phyloP scores from a whole-genome alignment of 192 early-diverging fungal genomes.

The Coemansia sp. region DNA sequence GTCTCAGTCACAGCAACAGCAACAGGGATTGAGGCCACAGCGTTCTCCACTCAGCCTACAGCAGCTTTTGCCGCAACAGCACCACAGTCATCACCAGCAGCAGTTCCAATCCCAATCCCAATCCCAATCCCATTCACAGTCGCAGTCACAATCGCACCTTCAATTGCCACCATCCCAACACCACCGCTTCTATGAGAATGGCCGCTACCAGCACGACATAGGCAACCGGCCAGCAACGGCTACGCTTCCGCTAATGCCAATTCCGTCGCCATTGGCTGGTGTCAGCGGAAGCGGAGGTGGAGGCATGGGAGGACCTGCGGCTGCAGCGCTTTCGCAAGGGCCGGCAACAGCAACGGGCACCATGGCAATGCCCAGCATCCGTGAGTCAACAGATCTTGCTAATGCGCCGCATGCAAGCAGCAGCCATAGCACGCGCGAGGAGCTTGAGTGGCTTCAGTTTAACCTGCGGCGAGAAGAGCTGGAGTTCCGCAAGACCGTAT shows the following conservation, averaged over 20 bases:
- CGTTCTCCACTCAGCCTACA: conserved; percentile 6
- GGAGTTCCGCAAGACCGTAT: conserved; percentile 39
- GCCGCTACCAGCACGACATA: conserved; percentile 11
- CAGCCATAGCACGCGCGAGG: conserved; percentile 29
- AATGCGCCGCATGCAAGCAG: background rate
- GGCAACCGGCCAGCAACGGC: conserved; percentile 17
- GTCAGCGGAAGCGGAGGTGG: background rate
- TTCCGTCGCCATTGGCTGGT: conserved; percentile 14
- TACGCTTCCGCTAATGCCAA: conserved; percentile 18
- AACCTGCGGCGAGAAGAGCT: conserved; percentile 49
- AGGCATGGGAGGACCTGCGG: background rate
- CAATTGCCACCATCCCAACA: conserved; percentile 6
- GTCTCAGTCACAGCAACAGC: conserved; percentile 10
- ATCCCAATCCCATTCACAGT: background rate
- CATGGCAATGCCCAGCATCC: conserved; percentile 10
- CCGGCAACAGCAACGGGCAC: background rate
- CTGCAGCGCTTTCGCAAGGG: background rate
- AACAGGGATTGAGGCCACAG: conserved; percentile 1
- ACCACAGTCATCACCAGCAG: conserved; percentile 1
- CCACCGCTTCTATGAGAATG: conserved; percentile 12
- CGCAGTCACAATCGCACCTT: background rate
- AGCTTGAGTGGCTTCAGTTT: conserved; percentile 50
- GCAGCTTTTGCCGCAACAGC: conserved; percentile 1
- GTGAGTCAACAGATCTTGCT: conserved; percentile 15
- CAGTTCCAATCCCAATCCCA: background rate